A percentile compares a stretch with the other conserved stretches of the same genome.
Evolutionary conservation across 2,329 filamentous ascomycete species (phyloP).

Genomic region (Macrophomina tecta): DNA sequence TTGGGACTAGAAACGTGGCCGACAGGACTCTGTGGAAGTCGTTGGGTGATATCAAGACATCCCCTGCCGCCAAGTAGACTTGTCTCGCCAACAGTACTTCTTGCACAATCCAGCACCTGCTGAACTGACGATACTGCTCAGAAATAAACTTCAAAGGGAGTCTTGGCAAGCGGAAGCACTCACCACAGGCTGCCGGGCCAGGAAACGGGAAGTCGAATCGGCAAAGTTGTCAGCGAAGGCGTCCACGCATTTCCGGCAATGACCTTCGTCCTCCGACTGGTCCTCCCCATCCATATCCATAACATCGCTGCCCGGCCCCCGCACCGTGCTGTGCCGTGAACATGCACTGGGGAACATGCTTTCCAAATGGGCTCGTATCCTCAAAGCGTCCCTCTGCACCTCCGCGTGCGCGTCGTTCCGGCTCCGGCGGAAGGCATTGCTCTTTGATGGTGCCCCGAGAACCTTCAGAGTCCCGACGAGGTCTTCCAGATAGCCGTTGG

Average conservation of each 20-base stretch:
- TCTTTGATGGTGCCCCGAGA: not conserved
- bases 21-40: not conserved
- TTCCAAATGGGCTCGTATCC: not conserved
- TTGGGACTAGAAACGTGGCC: not conserved
- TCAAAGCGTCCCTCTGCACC: not conserved
- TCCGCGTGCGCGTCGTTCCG: constrained; percentile 4
- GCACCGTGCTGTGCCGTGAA: not conserved
- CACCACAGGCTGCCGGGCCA: constrained; percentile 13
- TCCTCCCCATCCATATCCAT: not conserved
- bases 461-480: constrained; percentile 28
- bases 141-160: not conserved
- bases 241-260: not conserved
- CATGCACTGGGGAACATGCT: not conserved
- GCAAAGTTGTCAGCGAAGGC: not conserved
- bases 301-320: not conserved
- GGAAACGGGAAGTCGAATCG: not conserved
- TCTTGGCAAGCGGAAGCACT: not conserved
- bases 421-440: not conserved
- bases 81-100: constrained; percentile 24
- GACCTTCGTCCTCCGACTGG: not conserved
- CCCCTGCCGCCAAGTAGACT: constrained; percentile 8
- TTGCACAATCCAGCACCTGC: constrained; percentile 17
- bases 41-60: not conserved
- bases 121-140: not conserved
- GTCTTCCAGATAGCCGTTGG: constrained; percentile 28